Evolutionary conservation across 1,139 yeast genomes (phyloP).

Genomic region (Candida sp.): DNA sequence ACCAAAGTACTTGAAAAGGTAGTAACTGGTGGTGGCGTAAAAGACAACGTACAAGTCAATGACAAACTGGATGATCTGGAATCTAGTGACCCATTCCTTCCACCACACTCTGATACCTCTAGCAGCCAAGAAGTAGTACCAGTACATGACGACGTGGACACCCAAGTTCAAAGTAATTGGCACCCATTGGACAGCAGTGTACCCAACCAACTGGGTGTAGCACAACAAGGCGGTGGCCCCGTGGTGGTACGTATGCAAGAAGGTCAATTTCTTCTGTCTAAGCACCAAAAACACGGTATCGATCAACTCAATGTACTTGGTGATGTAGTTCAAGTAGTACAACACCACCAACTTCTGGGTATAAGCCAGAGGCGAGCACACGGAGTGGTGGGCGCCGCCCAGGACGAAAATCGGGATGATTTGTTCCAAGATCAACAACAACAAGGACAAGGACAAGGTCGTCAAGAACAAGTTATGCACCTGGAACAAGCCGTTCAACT

Average conservation of each 20-base stretch:
- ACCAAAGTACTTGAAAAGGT: slow-evolving; percentile 62
- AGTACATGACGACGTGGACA: slow-evolving; percentile 85
- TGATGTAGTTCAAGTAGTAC: slow-evolving; percentile 75
- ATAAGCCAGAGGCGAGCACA: slow-evolving; percentile 70
- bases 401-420: slow-evolving; percentile 65
- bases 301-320: slow-evolving; percentile 71
- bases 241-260: slow-evolving; percentile 83
- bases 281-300: slow-evolving; percentile 79
- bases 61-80: slow-evolving; percentile 78
- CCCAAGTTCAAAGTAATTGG: slow-evolving; percentile 74
- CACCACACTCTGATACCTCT: slow-evolving; percentile 88
- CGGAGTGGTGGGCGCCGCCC: slow-evolving; percentile 69
- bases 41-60: slow-evolving; percentile 76
- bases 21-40: slow-evolving; percentile 51
- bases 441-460: slow-evolving; percentile 58
- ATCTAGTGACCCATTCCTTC: slow-evolving; percentile 89
- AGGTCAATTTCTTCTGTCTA: slow-evolving; percentile 74
- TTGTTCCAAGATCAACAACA: slow-evolving; percentile 71
- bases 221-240: slow-evolving; percentile 86
- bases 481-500: slow-evolving; percentile 68
- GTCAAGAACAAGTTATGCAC: slow-evolving; percentile 72
- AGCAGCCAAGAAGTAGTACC: slow-evolving; percentile 81
- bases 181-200: slow-evolving; percentile 81
- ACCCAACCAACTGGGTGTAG: slow-evolving; percentile 77
- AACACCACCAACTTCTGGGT: slow-evolving; percentile 69